phyloP scores from a whole-genome alignment of 2,329 filamentous ascomycete genomes.

The Ophiostoma australiae region DNA sequence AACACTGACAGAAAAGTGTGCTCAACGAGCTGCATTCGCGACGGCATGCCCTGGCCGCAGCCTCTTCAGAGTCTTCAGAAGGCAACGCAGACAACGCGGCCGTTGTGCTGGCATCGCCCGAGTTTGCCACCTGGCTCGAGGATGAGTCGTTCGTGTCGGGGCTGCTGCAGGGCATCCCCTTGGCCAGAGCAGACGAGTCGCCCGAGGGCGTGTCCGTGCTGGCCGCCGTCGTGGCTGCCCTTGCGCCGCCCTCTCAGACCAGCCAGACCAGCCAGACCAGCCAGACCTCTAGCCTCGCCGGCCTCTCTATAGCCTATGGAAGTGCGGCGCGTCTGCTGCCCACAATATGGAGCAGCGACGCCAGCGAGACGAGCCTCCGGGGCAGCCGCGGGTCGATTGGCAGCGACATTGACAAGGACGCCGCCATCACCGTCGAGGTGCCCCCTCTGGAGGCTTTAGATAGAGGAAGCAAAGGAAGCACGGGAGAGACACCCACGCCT shows the following conservation, averaged over 20 bases:
- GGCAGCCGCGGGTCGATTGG: constrained; percentile 16
- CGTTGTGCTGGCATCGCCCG: constrained; percentile 47
- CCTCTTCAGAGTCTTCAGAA: constrained; percentile 18
- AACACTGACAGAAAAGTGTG: constrained; percentile 23
- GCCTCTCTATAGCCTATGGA: constrained; percentile 51
- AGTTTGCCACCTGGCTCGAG: constrained; percentile 46
- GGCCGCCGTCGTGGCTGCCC: constrained; percentile 52
- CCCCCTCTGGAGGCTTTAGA: constrained; percentile 29
- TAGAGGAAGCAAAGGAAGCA: constrained; percentile 31
- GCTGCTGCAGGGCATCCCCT: constrained; percentile 32
- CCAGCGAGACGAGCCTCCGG: background rate
- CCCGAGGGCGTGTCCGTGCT: constrained; percentile 41
- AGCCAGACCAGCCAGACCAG: background rate
- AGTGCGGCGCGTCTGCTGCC: constrained; percentile 41
- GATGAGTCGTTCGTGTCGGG: constrained; percentile 38
- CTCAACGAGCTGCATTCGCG: constrained; percentile 21
- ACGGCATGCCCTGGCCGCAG: background rate
- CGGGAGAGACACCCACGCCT: constrained; percentile 22
- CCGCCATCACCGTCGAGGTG: constrained; percentile 42
- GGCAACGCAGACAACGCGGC: constrained; percentile 36
- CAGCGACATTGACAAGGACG: constrained; percentile 36
- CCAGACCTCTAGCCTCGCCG: constrained; percentile 33
- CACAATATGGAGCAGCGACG: constrained; percentile 39
- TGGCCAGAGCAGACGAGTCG: background rate
- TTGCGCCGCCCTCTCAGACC: constrained; percentile 36